These are phyloP conservation scores for Blastobotrys buckinghamii DNA, from an alignment of 1,139 yeast species.

Conservation along the genomic window DNA sequence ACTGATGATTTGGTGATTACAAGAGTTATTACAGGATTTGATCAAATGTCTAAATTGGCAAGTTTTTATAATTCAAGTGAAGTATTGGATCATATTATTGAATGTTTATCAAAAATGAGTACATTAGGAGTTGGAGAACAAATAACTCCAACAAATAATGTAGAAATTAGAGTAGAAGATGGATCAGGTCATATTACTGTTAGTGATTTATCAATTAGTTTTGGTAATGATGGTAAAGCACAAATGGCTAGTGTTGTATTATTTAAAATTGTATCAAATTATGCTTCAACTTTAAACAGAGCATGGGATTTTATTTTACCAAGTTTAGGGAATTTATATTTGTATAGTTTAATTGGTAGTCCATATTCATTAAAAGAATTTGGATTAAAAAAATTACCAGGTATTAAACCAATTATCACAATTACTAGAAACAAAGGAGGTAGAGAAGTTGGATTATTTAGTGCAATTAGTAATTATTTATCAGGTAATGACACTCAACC, in stretches of 20 bases:
- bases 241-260: conserved; percentile 83
- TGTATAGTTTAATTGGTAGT: conserved; percentile 58
- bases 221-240: conserved; percentile 89
- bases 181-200: conserved; percentile 50
- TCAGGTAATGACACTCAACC: conserved; percentile 86
- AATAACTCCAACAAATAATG: conserved; percentile 30
- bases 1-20: conserved; percentile 86
- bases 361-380: conserved; percentile 7
- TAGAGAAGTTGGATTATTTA: conserved; percentile 69
- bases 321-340: conserved; percentile 60
- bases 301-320: conserved; percentile 61
- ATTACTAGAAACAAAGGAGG: conserved; percentile 56
- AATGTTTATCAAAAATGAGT: conserved; percentile 56
- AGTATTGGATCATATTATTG: conserved; percentile 60
- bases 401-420: conserved; percentile 59
- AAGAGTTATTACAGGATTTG: conserved; percentile 79
- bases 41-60: conserved; percentile 76
- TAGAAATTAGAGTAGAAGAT: conserved; percentile 42
- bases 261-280: conserved; percentile 66
- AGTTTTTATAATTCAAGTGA: conserved; percentile 51
- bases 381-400: conserved; percentile 40
- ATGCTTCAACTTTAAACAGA: conserved; percentile 37
- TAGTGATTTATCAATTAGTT: conserved; percentile 72
- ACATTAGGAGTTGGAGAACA: conserved; percentile 39
- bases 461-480: conserved; percentile 86